phyloP scores from a whole-genome alignment of 768 basidiomycete genomes.

The Trametes punicea region DNA sequence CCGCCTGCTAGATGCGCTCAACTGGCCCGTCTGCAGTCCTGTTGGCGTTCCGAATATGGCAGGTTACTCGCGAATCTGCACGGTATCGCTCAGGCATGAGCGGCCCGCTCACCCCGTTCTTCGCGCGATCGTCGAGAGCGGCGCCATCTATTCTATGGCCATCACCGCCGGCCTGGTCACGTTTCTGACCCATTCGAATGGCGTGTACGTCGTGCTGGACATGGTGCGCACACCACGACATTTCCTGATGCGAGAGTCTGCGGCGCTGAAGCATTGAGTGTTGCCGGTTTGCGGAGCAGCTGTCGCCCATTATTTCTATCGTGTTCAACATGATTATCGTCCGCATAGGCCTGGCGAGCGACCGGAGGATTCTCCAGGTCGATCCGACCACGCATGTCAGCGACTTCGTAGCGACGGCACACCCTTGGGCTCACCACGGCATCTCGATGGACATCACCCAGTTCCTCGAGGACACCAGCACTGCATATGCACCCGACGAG shows the following conservation, averaged over 20 bases:
- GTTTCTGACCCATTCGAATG: constrained; percentile 27
- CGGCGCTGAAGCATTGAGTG: too few relatives aligned
- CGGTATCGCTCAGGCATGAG: constrained; percentile 6
- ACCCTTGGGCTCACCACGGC: neutral
- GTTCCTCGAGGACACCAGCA: neutral
- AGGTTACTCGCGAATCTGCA: constrained; percentile 23
- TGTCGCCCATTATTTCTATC: constrained; percentile 39
- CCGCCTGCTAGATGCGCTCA: neutral
- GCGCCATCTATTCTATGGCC: constrained; percentile 35
- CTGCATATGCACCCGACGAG: neutral
- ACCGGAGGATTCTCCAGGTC: neutral
- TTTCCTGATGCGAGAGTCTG: too few relatives aligned
- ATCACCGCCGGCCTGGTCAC: constrained; percentile 31
- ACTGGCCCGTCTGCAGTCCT: constrained; percentile 18
- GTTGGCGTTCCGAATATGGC: constrained; percentile 31
- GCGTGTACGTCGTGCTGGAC: constrained; percentile 34
- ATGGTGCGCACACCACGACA: constrained; percentile 24
- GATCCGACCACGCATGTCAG: neutral
- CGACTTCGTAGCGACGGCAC: neutral
- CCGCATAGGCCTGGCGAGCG: constrained; percentile 29
- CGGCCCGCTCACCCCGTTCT: constrained; percentile 25
- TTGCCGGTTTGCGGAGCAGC: constrained; percentile 16
- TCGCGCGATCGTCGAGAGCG: constrained; percentile 35
- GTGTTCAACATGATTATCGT: constrained; percentile 42
- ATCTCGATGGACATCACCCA: neutral